These are phyloP conservation scores for Zelonia costaricensis DNA, from an alignment of 208 protist genomes.

Conservation along the genomic window DNA sequence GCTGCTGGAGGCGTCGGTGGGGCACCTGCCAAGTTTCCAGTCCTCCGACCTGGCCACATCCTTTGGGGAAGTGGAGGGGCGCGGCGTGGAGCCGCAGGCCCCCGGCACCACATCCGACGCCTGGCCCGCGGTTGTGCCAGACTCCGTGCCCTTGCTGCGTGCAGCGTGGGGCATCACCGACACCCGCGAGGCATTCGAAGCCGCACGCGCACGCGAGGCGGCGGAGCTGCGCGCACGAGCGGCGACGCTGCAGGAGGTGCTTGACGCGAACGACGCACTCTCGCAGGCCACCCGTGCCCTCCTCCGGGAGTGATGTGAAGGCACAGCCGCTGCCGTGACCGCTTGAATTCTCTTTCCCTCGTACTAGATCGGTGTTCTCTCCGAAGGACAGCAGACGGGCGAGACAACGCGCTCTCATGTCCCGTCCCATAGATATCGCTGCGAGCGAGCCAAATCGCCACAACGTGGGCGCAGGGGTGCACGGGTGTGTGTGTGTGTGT, in stretches of 20 bases:
- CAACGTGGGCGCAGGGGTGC: too few relatives aligned
- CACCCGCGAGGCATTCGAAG: constrained; percentile 14
- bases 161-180: constrained; percentile 11
- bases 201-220: constrained; percentile 18
- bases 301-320: constrained; percentile 27
- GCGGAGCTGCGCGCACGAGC: constrained; percentile 8
- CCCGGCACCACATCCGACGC: too few relatives aligned
- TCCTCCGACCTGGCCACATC: constrained; percentile 7
- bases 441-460: too few relatives aligned
- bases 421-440: too few relatives aligned
- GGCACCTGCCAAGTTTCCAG: background rate
- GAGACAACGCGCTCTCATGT: too few relatives aligned
- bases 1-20: background rate
- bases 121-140: too few relatives aligned
- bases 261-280: constrained; percentile 39
- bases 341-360: constrained; percentile 2
- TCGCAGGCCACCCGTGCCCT: constrained; percentile 39
- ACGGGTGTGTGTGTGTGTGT: too few relatives aligned
- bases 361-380: too few relatives aligned
- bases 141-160: too few relatives aligned
- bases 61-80: background rate
- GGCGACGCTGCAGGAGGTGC: constrained; percentile 33
- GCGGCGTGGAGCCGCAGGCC: too few relatives aligned
- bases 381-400: too few relatives aligned
- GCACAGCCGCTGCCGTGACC: too few relatives aligned